A percentile compares a stretch with the other conserved stretches of the same genome.
phyloP scores from a whole-genome alignment of 202 grass and related monocot species.

The Schoenoplectus triqueter region DNA sequence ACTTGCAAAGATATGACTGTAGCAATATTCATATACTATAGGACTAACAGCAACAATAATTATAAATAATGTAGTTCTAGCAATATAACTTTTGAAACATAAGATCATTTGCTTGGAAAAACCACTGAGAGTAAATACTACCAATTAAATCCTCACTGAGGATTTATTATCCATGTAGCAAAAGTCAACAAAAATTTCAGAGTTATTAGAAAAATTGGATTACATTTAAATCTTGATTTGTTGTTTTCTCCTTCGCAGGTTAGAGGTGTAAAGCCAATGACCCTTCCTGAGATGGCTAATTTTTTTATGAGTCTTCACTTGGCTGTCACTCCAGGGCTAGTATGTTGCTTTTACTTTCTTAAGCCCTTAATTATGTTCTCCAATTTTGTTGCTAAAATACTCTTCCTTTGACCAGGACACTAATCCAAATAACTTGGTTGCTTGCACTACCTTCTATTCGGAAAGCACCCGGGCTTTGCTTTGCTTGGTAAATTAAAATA shows the following conservation, averaged over 20 bases:
- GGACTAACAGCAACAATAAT: not conserved
- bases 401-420: conserved; percentile 61
- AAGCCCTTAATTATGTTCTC: not conserved
- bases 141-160: not conserved
- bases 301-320: conserved; percentile 82
- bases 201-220: conserved; percentile 20
- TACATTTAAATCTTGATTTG: conserved; percentile 11
- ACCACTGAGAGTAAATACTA: not conserved
- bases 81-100: not conserved
- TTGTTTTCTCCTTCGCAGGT: conserved; percentile 53
- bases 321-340: conserved; percentile 84
- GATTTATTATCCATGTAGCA: not conserved
- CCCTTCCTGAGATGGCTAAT: conserved; percentile 82
- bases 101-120: not conserved
- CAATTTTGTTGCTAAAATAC: conserved; percentile 40
- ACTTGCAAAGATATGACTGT: not conserved
- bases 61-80: not conserved
- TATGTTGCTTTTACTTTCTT: conserved; percentile 55
- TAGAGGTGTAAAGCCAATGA: conserved; percentile 86
- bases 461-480: conserved; percentile 75
- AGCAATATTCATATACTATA: conserved; percentile 1
- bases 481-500: conserved; percentile 78
- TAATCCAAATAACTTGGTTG: conserved; percentile 96
- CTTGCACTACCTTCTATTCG: conserved; percentile 85
- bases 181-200: not conserved